Conservation (phyloP, 805 yeast species). For the Starmerella apicola region DNA sequence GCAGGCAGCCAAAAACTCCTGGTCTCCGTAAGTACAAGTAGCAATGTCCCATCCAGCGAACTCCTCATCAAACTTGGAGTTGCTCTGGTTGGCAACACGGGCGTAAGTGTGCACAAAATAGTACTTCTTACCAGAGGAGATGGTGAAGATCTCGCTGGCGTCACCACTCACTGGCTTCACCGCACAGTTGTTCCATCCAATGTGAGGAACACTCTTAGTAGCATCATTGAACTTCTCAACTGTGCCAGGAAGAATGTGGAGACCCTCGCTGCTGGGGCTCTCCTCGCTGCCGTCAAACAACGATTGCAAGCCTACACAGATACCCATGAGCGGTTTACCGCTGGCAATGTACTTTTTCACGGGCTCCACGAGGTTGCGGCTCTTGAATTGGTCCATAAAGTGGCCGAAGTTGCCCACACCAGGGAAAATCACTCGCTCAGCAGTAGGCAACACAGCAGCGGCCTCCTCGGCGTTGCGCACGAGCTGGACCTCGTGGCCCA, state of each 20-base stretch:
- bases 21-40: conserved; percentile 59
- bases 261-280: conserved; percentile 48
- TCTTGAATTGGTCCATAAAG: conserved; percentile 58
- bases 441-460: conserved; percentile 31
- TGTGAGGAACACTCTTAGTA: conserved; percentile 81
- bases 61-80: conserved; percentile 26
- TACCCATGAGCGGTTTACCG: conserved; percentile 90
- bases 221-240: conserved; percentile 50
- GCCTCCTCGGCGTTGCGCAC: conserved; percentile 21
- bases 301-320: conserved; percentile 92
- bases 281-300: conserved; percentile 68
- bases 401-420: conserved; percentile 98
- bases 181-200: conserved; percentile 76
- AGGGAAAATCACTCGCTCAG: conserved; percentile 57
- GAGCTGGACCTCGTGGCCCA: conserved; percentile 48
- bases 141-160: conserved; percentile 39
- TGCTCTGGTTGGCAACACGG: conserved; percentile 14
- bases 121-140: conserved; percentile 58
- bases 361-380: conserved; percentile 53
- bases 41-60: conserved; percentile 55
- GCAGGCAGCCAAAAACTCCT: conserved; percentile 73
- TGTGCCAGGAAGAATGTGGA: conserved; percentile 41
- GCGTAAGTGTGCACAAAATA: conserved; percentile 87
- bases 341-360: conserved; percentile 50
- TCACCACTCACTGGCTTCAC: conserved; percentile 13